Evolutionary conservation across 345 rosid species (phyloP), one percentile per base, ranked within the genome.

Genomic region (Brassica juncea): DNA sequence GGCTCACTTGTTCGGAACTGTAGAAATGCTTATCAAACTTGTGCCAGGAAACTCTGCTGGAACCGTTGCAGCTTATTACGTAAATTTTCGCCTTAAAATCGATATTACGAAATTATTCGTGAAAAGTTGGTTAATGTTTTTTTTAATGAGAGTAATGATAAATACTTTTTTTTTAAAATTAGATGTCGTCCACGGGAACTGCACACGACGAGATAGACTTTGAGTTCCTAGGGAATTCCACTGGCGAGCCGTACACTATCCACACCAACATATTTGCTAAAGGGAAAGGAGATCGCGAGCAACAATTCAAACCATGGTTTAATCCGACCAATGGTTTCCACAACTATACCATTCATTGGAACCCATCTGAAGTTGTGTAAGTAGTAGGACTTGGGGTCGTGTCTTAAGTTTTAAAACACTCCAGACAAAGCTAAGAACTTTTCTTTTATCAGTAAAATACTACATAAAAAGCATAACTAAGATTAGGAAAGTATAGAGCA

Each of bases 21-120:
- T 88, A n/a, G 86, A 93, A 68, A 88, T 91, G 94, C 81, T 87
- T 44, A 89, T 93, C 86, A 91, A 93, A 84, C 85, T 88, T 80
- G 92, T 89, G 21, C 92, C 97, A 4, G 89, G 93, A n/a, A 83
- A 91, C 77, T 88, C 98, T 59, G 98, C 98, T 1, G 94, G 98
- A 80, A 93, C 92, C 15, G 91, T 91, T 71, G 82, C 88, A 19
- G 89, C 94, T 61, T 88, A 88, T 75, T 87, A 89, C 28, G 94
- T 88, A 84, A 84, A 84, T 54, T 3, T 23, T 15, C 8, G 7
- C n/a, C n/a, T 37, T 69, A 28, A 61, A 32, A 6, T 58, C 14
- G 60, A 27, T 59, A 59, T 52, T 5, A 57, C 1, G 0, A 25
- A 30, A 27, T 61, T 63, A 14, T 30, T 42, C 0, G 3, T 0